Base-by-base conservation (phyloP, 2,329 filamentous ascomycete genomes). In the Scedosporium apiospermum region DNA sequence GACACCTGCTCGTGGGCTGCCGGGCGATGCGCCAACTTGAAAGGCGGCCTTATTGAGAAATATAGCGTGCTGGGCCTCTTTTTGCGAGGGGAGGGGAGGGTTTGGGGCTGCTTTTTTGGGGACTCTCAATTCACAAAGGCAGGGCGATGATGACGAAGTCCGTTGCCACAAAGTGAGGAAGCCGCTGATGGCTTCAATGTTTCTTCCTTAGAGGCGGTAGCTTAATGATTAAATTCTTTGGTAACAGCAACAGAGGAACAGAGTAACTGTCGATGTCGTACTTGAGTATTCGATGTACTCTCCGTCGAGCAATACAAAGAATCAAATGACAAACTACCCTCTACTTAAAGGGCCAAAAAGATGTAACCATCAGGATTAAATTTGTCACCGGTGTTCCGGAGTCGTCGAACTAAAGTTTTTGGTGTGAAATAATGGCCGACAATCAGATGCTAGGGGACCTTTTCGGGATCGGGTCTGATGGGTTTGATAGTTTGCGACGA, bases 321-420 rank as follows among this genome's bases (percentile, higher is more conserved):
- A 53, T 21, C 21, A 53, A 16, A 53, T 53, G 49, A 53, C 49
- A 6, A 30, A 23, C 49, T 18, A 53, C 49, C 49, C 49, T 53
- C 21, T 18, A 21, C 21, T 21, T 53, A 10, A 53, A 21, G 49
- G 16, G 49, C 27, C 27, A 30, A 30, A 26, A 23, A 18, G 14
- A 18, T 53, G 58, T 26, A 51, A 44, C 58, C 38, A 60, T 60
- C 58, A 60, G 42, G 58, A 60, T 60, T 42, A 53, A 60, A 60
- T 30, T 34, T 60, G 58, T 51, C 34, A 42, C 58, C 27, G 27
- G 38, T 10, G 21, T 42, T 27, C 26, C 6, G 26, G 14, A 14
- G 21, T 26, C 21, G 30, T 21, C 30, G 38, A 42, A 46, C 34
- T 59, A 53, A 23, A 53, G 49, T 53, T 53, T 53, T 23, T 23